A percentile compares a stretch with the other conserved stretches of the same genome.
These are phyloP conservation scores for Earliella scabrosa DNA, from an alignment of 1,284 basidiomycete species.

Conservation along the genomic window DNA sequence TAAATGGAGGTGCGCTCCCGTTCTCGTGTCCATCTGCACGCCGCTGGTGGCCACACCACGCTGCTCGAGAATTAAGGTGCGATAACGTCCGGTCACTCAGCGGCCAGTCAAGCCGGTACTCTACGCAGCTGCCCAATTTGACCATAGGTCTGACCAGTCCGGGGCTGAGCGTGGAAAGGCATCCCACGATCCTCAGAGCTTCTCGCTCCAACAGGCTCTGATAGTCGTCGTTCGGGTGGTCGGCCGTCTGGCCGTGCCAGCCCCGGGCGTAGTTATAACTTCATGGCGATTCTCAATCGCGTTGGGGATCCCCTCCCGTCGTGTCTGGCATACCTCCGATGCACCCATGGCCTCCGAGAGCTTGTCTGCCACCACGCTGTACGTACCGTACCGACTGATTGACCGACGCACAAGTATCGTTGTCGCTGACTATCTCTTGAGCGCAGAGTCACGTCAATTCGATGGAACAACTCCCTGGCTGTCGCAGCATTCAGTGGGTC, in stretches of 20 bases:
- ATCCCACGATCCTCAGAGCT: not conserved
- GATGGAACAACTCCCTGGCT: conserved; percentile 11
- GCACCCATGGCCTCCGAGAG: not conserved
- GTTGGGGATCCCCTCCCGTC: not conserved
- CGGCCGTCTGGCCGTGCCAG: too few relatives aligned
- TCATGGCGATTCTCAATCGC: not conserved
- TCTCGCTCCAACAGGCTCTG: not conserved
- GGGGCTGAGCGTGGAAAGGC: not conserved
- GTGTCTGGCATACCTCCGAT: not conserved
- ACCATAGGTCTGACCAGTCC: not conserved
- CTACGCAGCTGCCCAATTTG: not conserved
- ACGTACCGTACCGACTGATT: not conserved
- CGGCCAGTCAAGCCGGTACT: not conserved
- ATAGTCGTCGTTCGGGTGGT: too few relatives aligned
- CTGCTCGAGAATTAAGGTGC: not conserved
- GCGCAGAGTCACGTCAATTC: conserved; percentile 2
- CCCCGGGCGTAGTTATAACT: too few relatives aligned
- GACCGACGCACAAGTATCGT: not conserved
- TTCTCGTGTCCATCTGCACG: not conserved
- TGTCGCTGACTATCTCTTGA: not conserved
- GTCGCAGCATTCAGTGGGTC: conserved; percentile 8
- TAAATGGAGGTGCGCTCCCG: not conserved
- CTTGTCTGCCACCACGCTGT: not conserved
- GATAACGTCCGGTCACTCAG: not conserved
- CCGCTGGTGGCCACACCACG: too few relatives aligned